These are phyloP conservation scores for Telopea speciosissima DNA, from an alignment of 177 flowering plant species.

Conservation along the genomic window DNA sequence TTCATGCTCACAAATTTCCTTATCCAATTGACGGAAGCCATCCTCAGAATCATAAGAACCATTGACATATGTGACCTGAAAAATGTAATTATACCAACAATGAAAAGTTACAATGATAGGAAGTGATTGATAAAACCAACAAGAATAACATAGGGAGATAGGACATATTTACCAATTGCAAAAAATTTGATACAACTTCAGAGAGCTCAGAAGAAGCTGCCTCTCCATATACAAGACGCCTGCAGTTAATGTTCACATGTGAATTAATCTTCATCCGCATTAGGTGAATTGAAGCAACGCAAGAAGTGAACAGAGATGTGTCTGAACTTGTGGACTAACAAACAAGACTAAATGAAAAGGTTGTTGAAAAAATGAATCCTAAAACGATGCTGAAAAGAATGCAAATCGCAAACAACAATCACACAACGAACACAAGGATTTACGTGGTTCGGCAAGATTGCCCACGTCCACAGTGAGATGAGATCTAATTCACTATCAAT, in stretches of 20 bases:
- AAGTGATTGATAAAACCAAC: background rate
- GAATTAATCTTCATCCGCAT: background rate
- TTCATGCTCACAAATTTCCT: conserved; percentile 75
- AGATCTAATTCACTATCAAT: too few relatives aligned
- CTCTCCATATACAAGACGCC: conserved; percentile 52
- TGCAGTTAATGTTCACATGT: conserved; percentile 24
- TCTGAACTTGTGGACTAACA: too few relatives aligned
- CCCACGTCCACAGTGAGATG: too few relatives aligned
- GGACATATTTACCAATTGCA: conserved; percentile 54
- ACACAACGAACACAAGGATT: too few relatives aligned
- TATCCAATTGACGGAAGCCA: conserved; percentile 66
- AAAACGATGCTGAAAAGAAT: too few relatives aligned
- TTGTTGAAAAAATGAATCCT: too few relatives aligned
- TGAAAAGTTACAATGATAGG: conserved; percentile 2
- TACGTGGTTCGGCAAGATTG: too few relatives aligned
- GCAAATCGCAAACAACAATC: too few relatives aligned
- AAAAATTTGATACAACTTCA: conserved; percentile 51
- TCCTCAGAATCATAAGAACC: conserved; percentile 81
- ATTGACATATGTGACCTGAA: conserved; percentile 84
- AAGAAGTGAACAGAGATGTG: too few relatives aligned
- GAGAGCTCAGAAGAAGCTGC: conserved; percentile 34
- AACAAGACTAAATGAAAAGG: too few relatives aligned
- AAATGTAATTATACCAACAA: conserved; percentile 2
- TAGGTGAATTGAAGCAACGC: background rate
- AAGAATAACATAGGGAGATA: background rate